Base-by-base conservation (phyloP, 1,284 basidiomycete species). In the Tylopilus sp. region DNA sequence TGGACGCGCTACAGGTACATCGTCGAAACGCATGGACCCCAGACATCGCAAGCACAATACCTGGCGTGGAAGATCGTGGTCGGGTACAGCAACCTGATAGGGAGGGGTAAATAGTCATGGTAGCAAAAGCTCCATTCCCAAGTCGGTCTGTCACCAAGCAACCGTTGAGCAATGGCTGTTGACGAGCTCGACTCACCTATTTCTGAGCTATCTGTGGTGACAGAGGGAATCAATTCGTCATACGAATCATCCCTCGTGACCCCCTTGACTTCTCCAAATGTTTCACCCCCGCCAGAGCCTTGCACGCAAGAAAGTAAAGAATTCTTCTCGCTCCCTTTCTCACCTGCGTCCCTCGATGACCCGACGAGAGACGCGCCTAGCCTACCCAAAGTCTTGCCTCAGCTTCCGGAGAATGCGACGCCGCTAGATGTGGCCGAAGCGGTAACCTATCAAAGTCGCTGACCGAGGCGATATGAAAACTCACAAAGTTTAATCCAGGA, bases 401-500 rank as follows among this genome's bases (percentile, higher is more conserved):
- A 59, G 34, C 48, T 66, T 16, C 50, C 53, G 0, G 38, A 28
- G 6, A 63, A 63, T 30, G 51, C 41, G 34, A 61, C 58, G 2
- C 60, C 48, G 0, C 9, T 45, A 3, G 41, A 52, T 8, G 55
- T 57, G 30, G 64, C 64, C 9, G 50, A 66, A 30, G 51, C 49
- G 57, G 62, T 63, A 36, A 34, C 6, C 21, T 46, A 29, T n/a
- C 13, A 5, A 21, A 8, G 37, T 21, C 15, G 0, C 10, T 30
- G 12, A 29, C 30, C 7, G 4, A 3, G 15, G n/a, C 15, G 36
- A 39, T 15, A 33, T 28, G 6, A 11, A 19, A 6, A 11, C 35
- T 56, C 19, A 55, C 31, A 2, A 7, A 6, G n/a, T 28, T 31
- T n/a, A 7, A 37, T 31, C 11, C 44, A 61, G 59, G 71, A 72